phyloP scores from a whole-genome alignment of 1,139 yeast genomes.

The Magnusiomyces paraingens region DNA sequence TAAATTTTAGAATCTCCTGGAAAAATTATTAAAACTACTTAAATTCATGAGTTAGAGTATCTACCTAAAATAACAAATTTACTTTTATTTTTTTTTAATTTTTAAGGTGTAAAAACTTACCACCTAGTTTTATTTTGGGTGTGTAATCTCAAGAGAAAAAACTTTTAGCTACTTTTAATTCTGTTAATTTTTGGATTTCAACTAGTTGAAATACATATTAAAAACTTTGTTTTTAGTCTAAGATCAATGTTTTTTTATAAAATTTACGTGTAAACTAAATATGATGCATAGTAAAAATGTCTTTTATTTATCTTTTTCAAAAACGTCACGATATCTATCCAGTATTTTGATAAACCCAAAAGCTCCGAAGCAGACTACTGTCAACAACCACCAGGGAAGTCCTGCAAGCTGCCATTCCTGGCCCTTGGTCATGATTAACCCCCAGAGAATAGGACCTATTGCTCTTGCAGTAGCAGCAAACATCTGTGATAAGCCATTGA shows the following conservation, averaged over 20 bases:
- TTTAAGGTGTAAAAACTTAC: too few species aligned
- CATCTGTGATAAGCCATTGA: constrained; percentile 32
- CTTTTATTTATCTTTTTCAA: constrained; percentile 1
- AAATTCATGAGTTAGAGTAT: too few species aligned
- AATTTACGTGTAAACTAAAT: background rate
- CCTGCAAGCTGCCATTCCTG: constrained; percentile 42
- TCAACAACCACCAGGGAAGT: constrained; percentile 46
- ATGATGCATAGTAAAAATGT: background rate
- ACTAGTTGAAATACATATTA: too few species aligned
- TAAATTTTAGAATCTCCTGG: too few species aligned
- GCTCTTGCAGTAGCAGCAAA: constrained; percentile 51
- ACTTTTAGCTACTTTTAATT: too few species aligned
- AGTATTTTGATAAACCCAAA: constrained; percentile 1
- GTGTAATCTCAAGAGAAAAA: too few species aligned
- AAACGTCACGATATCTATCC: background rate
- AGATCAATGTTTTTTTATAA: background rate
- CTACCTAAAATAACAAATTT: too few species aligned
- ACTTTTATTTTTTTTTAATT: too few species aligned
- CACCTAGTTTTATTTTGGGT: too few species aligned
- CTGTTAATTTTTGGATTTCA: too few species aligned
- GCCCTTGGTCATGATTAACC: constrained; percentile 46
- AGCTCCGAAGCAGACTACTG: constrained; percentile 25
- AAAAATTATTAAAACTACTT: too few species aligned
- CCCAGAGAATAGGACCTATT: constrained; percentile 55
- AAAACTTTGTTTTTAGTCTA: too few species aligned